These are phyloP conservation scores for Dictyostelium purpureum DNA, from an alignment of 78 protist genomes.

Conservation along the genomic window DNA sequence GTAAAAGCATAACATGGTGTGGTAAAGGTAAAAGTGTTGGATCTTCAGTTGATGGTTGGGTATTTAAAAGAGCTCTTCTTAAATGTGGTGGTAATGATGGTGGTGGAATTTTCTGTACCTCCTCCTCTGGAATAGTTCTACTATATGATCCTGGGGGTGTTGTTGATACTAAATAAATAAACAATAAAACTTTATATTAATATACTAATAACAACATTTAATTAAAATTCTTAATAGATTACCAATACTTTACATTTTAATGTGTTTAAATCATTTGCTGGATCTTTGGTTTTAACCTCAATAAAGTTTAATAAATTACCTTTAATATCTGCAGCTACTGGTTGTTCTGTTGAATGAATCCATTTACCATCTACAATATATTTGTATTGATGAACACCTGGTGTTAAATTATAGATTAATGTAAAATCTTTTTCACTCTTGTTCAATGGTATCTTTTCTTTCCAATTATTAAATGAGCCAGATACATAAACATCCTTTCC, in stretches of 20 bases:
- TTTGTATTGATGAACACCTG: slow-evolving; percentile 89
- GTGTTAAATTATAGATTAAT: slow-evolving; percentile 80
- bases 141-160: slow-evolving; percentile 85
- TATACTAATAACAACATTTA: not conserved
- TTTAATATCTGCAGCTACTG: slow-evolving; percentile 74
- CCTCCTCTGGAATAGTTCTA: slow-evolving; percentile 78
- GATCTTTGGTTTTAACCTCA: slow-evolving; percentile 61
- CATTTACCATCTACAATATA: slow-evolving; percentile 93
- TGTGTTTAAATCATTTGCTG: slow-evolving; percentile 35
- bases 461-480: slow-evolving; percentile 88
- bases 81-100: slow-evolving; percentile 94
- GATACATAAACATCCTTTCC: slow-evolving; percentile 79
- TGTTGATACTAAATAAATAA: slow-evolving; percentile 42
- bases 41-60: slow-evolving; percentile 81
- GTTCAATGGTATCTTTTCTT: slow-evolving; percentile 75
- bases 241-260: slow-evolving; percentile 70
- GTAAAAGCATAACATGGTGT: slow-evolving; percentile 94
- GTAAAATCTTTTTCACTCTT: slow-evolving; percentile 79
- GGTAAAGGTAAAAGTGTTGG: slow-evolving; percentile 95
- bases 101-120: slow-evolving; percentile 84
- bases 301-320: slow-evolving; percentile 85
- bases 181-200: not conserved
- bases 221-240: too few relatives aligned
- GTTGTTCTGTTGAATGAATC: slow-evolving; percentile 82
- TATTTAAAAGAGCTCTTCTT: slow-evolving; percentile 84